These are phyloP conservation scores for Pseudocercospora eumusae DNA, from an alignment of 2,329 filamentous ascomycete species.

Conservation along the genomic window DNA sequence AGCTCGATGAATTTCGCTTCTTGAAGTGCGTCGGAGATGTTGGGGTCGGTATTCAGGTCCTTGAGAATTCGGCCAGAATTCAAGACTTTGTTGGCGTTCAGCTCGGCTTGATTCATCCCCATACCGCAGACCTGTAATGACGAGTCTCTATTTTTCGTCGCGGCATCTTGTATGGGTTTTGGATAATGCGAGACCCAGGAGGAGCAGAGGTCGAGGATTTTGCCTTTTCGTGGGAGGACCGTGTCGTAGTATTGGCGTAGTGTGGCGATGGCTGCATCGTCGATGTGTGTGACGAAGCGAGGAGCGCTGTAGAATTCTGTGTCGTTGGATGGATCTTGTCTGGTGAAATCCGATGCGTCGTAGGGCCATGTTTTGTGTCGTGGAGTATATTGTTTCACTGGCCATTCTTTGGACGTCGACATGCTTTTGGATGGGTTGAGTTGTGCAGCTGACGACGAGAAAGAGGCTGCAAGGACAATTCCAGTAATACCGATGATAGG, in stretches of 20 bases:
- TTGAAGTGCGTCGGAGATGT: constrained; percentile 34
- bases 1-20: constrained; percentile 32
- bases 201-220: constrained; percentile 54
- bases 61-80: constrained; percentile 39
- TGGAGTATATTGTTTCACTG: constrained; percentile 33
- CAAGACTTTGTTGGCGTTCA: constrained; percentile 47
- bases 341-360: constrained; percentile 43
- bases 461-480: constrained; percentile 20
- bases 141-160: constrained; percentile 34
- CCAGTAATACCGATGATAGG: constrained; percentile 24
- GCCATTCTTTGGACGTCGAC: constrained; percentile 24
- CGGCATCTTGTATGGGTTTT: constrained; percentile 35
- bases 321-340: constrained; percentile 44
- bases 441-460: constrained; percentile 9
- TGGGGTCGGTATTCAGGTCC: constrained; percentile 49
- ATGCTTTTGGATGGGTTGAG: constrained; percentile 10
- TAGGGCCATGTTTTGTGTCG: constrained; percentile 42
- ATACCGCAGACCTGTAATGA: constrained; percentile 49
- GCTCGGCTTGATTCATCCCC: constrained; percentile 52
- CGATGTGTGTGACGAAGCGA: constrained; percentile 57
- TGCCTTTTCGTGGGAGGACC: constrained; percentile 45
- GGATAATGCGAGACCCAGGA: constrained; percentile 55
- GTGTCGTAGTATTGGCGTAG: constrained; percentile 51
- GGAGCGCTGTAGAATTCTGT: constrained; percentile 46
- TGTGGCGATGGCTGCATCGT: constrained; percentile 50